Conservation (phyloP, 805 yeast genomes). For the Candida odintsovae region DNA sequence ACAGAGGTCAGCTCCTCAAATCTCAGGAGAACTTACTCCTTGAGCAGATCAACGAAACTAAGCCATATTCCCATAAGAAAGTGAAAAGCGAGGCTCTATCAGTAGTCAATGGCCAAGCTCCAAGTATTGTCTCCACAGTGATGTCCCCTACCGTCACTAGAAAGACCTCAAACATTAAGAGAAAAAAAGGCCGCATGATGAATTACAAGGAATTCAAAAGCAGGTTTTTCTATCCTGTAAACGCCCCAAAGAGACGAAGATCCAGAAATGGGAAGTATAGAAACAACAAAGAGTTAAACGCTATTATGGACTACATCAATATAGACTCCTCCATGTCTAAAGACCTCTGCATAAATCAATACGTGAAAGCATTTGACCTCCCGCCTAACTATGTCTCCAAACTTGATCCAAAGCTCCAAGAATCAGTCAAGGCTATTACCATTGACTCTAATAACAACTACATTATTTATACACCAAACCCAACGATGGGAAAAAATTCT, state of each 20-base stretch:
- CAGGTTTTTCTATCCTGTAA: conserved; percentile 20
- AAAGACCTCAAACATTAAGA: conserved; percentile 10
- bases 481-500: conserved; percentile 17
- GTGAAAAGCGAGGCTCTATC: neutral
- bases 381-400: conserved; percentile 7
- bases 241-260: conserved; percentile 17
- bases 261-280: conserved; percentile 23
- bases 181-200: conserved; percentile 18
- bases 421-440: conserved; percentile 14
- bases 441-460: conserved; percentile 23
- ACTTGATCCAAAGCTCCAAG: conserved; percentile 10
- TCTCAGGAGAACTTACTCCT: neutral
- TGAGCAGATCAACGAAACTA: neutral
- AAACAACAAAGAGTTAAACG: conserved; percentile 16
- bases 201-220: conserved; percentile 14
- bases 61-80: neutral
- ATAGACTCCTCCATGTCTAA: conserved; percentile 18
- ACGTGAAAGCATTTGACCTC: conserved; percentile 10
- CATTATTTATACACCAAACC: conserved; percentile 21
- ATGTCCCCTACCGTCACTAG: conserved; percentile 11
- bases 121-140: conserved; percentile 16
- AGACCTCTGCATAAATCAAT: conserved; percentile 18
- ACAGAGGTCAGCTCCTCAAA: conserved; percentile 4
- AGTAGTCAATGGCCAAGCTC: conserved; percentile 10
- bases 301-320: conserved; percentile 18